These are phyloP conservation scores for Ustulina deusta DNA, from an alignment of 2,329 filamentous ascomycete genomes.

Conservation along the genomic window DNA sequence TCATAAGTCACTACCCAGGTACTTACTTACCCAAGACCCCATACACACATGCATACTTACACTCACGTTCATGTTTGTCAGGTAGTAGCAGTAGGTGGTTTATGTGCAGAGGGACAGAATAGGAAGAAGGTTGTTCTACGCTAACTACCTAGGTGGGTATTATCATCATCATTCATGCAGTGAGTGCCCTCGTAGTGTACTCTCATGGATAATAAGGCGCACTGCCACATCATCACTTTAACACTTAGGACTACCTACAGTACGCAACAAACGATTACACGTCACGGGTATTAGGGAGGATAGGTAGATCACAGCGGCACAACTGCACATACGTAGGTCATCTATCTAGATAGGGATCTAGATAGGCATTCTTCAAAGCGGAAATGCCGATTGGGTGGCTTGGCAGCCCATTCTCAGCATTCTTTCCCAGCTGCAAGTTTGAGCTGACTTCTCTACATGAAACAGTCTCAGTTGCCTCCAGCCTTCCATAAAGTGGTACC, in stretches of 20 bases:
- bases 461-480: slow-evolving; percentile 29
- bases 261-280: background rate
- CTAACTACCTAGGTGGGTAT: no score
- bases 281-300: background rate
- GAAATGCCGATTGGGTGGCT: slow-evolving; percentile 26
- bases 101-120: no score
- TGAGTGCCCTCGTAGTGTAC: background rate
- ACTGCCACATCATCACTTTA: slow-evolving; percentile 29
- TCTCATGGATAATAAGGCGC: background rate
- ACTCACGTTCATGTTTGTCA: no score
- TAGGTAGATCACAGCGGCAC: background rate
- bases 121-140: no score
- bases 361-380: slow-evolving; percentile 15
- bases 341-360: background rate
- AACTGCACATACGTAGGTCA: background rate
- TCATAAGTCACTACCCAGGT: no score
- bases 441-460: slow-evolving; percentile 31
- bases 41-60: no score
- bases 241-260: background rate
- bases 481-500: slow-evolving; percentile 10
- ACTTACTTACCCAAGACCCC: no score
- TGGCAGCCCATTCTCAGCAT: slow-evolving; percentile 24
- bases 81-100: no score
- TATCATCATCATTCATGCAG: no score
- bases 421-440: slow-evolving; percentile 15